Base-by-base conservation (phyloP, 345 rosid species). In the Eutrema japonicum region DNA sequence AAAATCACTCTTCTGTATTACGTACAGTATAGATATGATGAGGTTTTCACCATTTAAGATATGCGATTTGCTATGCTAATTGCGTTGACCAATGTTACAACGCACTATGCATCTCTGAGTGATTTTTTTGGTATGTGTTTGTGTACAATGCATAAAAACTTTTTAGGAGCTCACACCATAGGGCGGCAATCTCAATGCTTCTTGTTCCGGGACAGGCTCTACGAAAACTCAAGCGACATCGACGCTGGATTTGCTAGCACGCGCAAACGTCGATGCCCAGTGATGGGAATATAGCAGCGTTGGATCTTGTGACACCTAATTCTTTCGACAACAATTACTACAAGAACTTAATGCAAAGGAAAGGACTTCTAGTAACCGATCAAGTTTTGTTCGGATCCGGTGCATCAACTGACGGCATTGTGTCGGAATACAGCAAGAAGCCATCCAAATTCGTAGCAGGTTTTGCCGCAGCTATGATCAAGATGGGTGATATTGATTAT, bases 291-390 rank as follows among this genome's bases (percentile, higher is more conserved):
- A 16, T 82, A 12, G 79, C 86, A 3, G 45, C 79, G 0, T 72
- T 86, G 8, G 88, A 86, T 54, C 67, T 72, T 52, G 83, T 82
- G 41, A 85, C 89, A 0, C 83, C 89, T 0, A 72, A 80, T 59
- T 73, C 72, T 6, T 84, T 88, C 55, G 90, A 76, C 66, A 84
- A 84, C 22, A 82, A 78, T 52, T 86, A 83, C 70, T 84, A 76
- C 80, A 82, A 68, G 50, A 84, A 77, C 55, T 75, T 86, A 13
- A 63, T 82, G 70, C 82, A 75, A 32, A 80, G 66, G 80, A 80
- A 82, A 64, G 86, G 92, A 52, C 84, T 85, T n/a, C 77, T 85
- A 2, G 55, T 22, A 8, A 73, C 81, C 0, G 89, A 88, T 54
- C 87, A 86, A 53, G 81, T 74, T 16, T 75, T 87, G 12, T 78